Evolutionary conservation across 2,329 filamentous ascomycete species (phyloP), one percentile per base, ranked within the genome.

Genomic region (Fusarium staphyleae): DNA sequence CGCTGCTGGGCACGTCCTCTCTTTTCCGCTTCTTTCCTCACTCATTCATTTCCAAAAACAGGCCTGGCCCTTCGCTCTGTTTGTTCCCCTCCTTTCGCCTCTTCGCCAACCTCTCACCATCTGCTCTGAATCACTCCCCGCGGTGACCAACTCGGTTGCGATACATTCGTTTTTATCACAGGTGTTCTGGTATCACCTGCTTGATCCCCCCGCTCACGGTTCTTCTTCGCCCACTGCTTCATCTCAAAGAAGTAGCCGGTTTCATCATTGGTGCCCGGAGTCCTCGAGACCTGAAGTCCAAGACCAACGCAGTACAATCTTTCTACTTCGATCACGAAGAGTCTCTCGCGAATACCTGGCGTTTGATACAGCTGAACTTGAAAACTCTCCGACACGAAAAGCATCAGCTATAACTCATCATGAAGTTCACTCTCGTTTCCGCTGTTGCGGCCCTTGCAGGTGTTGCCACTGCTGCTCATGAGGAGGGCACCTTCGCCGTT

Each of bases 401-500:
- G 48, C 39, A 34, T n/a, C 36, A 44, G 42, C 33, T 32, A 19
- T 33, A 22, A 22, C 16, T 40, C 59, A 67, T 14, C 42, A 78
- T 78, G 75, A 77, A 75, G 66, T 62, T 70, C 52, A 55, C 63
- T 44, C 55, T 66, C 36, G 57, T 62, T 32, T 52, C 69, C 41
- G 68, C 69, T 44, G 48, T 76, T 35, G 70, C 76, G 57, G 77
- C 77, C 57, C 57, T 77, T 29, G 70, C 73, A 41, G 69, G 74
- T 55, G 70, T 74, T 28, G 75, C 60, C 48, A 40, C 63, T 55
- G 67, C 77, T 67, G 75, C 74, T 18, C 52, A 63, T 61, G 78
- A 81, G 64, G 68, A 74, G 42, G 77, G 81, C 49, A 85, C 84
- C 35, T 85, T 88, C 65, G 87, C 87, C 47, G 88, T 90, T 69